These are phyloP conservation scores for Magnaporthiopsis incrustans DNA, from an alignment of 2,329 filamentous ascomycete species.

Conservation along the genomic window DNA sequence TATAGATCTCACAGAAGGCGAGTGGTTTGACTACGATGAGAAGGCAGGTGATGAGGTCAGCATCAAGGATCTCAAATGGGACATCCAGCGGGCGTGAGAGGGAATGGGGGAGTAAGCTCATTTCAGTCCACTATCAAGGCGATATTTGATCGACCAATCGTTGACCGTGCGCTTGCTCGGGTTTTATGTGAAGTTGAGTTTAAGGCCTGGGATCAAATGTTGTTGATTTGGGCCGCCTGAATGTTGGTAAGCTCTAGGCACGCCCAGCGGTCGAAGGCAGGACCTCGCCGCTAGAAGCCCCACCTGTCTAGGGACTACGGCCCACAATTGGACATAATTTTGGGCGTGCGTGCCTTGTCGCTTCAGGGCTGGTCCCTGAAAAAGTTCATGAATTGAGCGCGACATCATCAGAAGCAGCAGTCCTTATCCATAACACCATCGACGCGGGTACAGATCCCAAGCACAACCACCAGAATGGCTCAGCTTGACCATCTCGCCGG, in stretches of 20 bases:
- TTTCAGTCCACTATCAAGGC: no score
- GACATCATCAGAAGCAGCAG: no score
- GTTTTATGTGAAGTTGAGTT: not conserved
- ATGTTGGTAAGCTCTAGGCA: not conserved
- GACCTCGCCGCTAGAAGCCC: not conserved
- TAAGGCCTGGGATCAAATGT: not conserved
- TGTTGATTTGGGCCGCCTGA: not conserved
- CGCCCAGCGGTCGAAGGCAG: not conserved
- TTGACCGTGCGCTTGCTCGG: not conserved
- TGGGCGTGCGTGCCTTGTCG: not conserved
- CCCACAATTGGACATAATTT: not conserved
- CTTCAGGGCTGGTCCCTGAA: not conserved
- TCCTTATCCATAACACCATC: not conserved
- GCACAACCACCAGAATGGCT: conserved; percentile 6
- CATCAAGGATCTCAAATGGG: conserved; percentile 84
- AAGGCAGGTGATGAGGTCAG: conserved; percentile 87
- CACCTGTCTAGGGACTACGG: not conserved
- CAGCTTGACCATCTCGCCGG: conserved; percentile 14
- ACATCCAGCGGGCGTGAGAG: conserved; percentile 62
- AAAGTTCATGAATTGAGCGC: not conserved
- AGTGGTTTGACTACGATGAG: conserved; percentile 98
- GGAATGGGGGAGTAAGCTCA: no score
- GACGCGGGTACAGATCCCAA: not conserved
- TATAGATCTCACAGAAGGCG: conserved; percentile 79
- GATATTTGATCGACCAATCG: no score